Conservation (phyloP, 108 stramenopile genomes). For the Nannochloropsis gaditana region DNA sequence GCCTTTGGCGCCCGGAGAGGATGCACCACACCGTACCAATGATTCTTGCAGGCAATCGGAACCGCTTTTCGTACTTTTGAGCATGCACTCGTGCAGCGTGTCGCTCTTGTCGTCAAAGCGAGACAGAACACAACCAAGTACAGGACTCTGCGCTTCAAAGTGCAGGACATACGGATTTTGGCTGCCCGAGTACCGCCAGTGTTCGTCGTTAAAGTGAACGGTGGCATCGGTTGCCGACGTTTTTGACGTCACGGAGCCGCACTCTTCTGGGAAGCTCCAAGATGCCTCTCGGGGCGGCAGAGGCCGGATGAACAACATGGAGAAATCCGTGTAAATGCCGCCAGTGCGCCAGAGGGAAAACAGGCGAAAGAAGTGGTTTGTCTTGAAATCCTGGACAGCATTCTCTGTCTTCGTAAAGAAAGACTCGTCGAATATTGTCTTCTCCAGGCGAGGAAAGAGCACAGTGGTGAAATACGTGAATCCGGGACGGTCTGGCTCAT, state of each 20-base stretch:
- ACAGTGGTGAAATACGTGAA: background rate
- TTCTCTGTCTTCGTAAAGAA: conserved; percentile 13
- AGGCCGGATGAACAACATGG: background rate
- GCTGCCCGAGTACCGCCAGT: conserved; percentile 2
- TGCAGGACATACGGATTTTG: background rate
- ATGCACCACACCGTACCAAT: background rate
- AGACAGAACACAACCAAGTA: background rate
- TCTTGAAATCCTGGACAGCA: conserved; percentile 15
- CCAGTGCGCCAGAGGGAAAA: background rate
- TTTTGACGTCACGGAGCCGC: background rate
- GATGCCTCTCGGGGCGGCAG: background rate
- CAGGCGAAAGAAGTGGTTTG: conserved; percentile 8
- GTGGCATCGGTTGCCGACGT: background rate
- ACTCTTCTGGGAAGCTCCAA: conserved; percentile 11
- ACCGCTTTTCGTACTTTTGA: background rate
- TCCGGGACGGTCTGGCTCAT: background rate
- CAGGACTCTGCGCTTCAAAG: background rate
- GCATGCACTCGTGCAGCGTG: background rate
- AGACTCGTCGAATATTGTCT: background rate
- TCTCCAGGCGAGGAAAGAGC: background rate
- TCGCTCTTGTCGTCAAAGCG: conserved; percentile 19
- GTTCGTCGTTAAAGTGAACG: background rate
- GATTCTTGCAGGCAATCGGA: background rate
- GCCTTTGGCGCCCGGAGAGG: background rate
- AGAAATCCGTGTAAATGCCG: conserved; percentile 5